A percentile compares a stretch with the other conserved stretches of the same genome.
These are phyloP conservation scores for Scytalidium sp. DNA, from an alignment of 2,329 filamentous ascomycete species.

Conservation along the genomic window DNA sequence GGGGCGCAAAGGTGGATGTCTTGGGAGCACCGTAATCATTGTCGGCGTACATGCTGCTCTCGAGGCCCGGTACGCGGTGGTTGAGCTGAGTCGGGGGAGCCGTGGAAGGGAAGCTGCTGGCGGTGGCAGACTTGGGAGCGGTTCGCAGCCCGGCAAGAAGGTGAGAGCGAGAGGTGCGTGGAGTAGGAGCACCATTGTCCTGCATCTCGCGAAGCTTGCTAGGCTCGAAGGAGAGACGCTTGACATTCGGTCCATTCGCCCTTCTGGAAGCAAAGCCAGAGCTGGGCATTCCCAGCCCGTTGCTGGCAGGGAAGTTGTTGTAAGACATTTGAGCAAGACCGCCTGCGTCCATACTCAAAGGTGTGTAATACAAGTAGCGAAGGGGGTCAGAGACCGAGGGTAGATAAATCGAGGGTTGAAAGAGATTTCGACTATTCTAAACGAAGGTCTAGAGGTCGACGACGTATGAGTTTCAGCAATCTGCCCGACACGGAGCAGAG, in stretches of 20 bases:
- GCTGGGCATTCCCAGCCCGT: conserved; percentile 71
- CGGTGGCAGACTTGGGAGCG: conserved; percentile 80
- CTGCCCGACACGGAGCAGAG: conserved; percentile 11
- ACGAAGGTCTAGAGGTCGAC: conserved; percentile 22
- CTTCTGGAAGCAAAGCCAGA: conserved; percentile 82
- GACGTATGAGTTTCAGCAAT: conserved; percentile 17
- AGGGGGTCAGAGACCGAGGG: conserved; percentile 1
- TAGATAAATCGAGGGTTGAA: conserved; percentile 7
- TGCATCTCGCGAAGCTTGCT: conserved; percentile 67
- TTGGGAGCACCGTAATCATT: conserved; percentile 28
- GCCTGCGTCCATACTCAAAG: conserved; percentile 77
- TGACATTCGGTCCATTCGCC: conserved; percentile 77
- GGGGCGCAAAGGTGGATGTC: conserved; percentile 22
- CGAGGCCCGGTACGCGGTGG: conserved; percentile 21
- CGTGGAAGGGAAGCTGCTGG: conserved; percentile 66
- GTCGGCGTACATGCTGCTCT: conserved; percentile 29
- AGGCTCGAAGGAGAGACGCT: conserved; percentile 78
- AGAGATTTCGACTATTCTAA: conserved; percentile 6
- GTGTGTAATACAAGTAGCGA: conserved; percentile 21
- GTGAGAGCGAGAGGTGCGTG: conserved; percentile 91
- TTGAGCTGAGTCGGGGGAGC: conserved; percentile 56
- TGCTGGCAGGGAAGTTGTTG: conserved; percentile 70
- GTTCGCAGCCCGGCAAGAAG: conserved; percentile 90
- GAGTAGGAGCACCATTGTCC: conserved; percentile 71
- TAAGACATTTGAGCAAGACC: conserved; percentile 99